Evolutionary conservation across 148 eudicot species (phyloP).

Genomic region (Persicaria tinctoria): DNA sequence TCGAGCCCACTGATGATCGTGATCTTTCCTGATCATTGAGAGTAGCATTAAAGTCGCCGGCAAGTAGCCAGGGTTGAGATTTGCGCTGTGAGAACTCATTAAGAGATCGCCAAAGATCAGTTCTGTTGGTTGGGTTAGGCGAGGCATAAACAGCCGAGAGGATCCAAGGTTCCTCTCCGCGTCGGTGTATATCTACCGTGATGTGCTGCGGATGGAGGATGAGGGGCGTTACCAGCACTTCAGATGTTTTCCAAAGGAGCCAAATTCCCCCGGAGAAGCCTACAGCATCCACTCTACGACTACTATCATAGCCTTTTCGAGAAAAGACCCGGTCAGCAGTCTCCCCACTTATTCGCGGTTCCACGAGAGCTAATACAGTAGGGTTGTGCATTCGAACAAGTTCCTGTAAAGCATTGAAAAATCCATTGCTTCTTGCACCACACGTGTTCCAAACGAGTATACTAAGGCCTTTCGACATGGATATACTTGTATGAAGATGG

Average conservation of each 20-base stretch:
- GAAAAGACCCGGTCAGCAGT: not conserved
- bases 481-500: too few species aligned
- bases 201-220: not conserved
- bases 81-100: not conserved
- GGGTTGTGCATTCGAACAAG: not conserved
- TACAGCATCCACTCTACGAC: not conserved
- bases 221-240: not conserved
- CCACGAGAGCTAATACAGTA: not conserved
- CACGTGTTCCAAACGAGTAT: too few species aligned
- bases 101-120: not conserved
- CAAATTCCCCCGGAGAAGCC: not conserved
- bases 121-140: not conserved
- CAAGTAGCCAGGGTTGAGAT: not conserved
- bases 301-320: not conserved
- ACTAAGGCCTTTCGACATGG: too few species aligned
- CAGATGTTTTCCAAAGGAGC: not conserved
- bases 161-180: not conserved
- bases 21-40: not conserved
- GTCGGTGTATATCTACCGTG: not conserved
- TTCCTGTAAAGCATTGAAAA: not conserved
- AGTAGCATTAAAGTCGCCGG: not conserved
- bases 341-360: not conserved
- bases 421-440: not conserved
- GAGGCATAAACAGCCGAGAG: not conserved
- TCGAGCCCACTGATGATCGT: not conserved